Evolutionary conservation across 1,284 basidiomycete genomes (phyloP).

Genomic region (Violaceomyces palustris): DNA sequence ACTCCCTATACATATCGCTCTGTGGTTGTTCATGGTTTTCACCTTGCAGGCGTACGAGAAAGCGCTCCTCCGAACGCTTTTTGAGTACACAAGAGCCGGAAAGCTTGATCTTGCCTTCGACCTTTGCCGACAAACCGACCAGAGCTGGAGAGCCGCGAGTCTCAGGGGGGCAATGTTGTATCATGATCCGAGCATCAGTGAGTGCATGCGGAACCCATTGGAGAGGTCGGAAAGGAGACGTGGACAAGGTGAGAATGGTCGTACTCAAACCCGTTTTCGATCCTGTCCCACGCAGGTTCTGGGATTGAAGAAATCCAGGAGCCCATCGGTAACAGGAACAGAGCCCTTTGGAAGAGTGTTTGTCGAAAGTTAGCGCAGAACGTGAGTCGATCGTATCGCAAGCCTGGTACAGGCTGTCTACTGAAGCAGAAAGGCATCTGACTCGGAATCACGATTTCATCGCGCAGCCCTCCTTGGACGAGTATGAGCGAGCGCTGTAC

Average conservation of each 20-base stretch:
- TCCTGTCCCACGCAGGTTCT: not conserved
- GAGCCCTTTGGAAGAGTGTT: slow-evolving; percentile 46
- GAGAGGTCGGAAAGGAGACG: no score
- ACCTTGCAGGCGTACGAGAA: slow-evolving; percentile 65
- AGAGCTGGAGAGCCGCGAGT: slow-evolving; percentile 84
- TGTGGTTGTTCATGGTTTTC: no score
- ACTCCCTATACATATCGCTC: no score
- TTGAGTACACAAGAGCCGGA: slow-evolving; percentile 73
- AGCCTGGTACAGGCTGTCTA: no score
- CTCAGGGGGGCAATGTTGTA: slow-evolving; percentile 65
- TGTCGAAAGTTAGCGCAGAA: slow-evolving; percentile 41
- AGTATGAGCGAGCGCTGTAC: slow-evolving; percentile 76
- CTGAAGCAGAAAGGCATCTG: no score
- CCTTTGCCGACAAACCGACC: slow-evolving; percentile 73
- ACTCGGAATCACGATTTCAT: no score
- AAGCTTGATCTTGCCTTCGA: slow-evolving; percentile 75
- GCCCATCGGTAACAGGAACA: slow-evolving; percentile 44
- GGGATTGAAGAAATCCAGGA: slow-evolving; percentile 22
- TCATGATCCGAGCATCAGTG: slow-evolving; percentile 25
- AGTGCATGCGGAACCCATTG: slow-evolving; percentile 1
- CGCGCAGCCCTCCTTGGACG: slow-evolving; percentile 63
- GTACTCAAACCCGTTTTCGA: not conserved
- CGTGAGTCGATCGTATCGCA: not conserved
- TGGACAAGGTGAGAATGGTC: slow-evolving; percentile 1
- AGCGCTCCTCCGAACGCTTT: slow-evolving; percentile 67